Percentiles rank a stretch among this genome's conserved stretches.
Evolutionary conservation across 192 early-diverging fungal species (phyloP).

Genomic region (Mortierella hygrophila): DNA sequence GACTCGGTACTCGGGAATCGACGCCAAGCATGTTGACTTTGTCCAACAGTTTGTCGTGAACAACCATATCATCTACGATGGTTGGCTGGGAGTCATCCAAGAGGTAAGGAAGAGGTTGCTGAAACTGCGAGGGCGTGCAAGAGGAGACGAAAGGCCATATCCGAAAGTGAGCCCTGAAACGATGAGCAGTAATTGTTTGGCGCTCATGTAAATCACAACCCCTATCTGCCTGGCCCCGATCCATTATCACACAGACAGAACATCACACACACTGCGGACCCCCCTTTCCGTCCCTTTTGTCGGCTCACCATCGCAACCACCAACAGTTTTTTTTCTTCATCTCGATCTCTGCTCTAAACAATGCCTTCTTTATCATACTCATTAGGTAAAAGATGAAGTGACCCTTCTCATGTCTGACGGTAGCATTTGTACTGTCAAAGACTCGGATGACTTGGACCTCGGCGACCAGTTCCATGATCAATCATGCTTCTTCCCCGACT

Average conservation of each 20-base stretch:
- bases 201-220: not conserved
- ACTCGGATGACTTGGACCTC: constrained; percentile 50
- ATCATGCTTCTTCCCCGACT: constrained; percentile 55
- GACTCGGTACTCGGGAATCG: constrained; percentile 45
- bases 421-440: constrained; percentile 44
- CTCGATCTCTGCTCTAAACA: not conserved
- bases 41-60: constrained; percentile 48
- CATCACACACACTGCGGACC: not conserved
- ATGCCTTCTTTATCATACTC: not conserved
- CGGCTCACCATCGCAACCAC: not conserved
- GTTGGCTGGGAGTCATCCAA: constrained; percentile 57
- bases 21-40: constrained; percentile 53
- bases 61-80: constrained; percentile 55
- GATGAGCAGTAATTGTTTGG: not conserved
- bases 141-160: not conserved
- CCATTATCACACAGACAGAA: not conserved
- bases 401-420: constrained; percentile 41
- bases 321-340: not conserved
- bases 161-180: not conserved
- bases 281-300: not conserved
- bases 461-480: constrained; percentile 44
- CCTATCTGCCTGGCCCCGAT: not conserved
- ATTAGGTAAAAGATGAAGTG: constrained; percentile 54
- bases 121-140: not conserved
- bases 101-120: constrained; percentile 23